Percentiles rank a stretch among this genome's conserved stretches.
Conservation (phyloP, 2,329 filamentous ascomycete species). For the Clonostachys solani region DNA sequence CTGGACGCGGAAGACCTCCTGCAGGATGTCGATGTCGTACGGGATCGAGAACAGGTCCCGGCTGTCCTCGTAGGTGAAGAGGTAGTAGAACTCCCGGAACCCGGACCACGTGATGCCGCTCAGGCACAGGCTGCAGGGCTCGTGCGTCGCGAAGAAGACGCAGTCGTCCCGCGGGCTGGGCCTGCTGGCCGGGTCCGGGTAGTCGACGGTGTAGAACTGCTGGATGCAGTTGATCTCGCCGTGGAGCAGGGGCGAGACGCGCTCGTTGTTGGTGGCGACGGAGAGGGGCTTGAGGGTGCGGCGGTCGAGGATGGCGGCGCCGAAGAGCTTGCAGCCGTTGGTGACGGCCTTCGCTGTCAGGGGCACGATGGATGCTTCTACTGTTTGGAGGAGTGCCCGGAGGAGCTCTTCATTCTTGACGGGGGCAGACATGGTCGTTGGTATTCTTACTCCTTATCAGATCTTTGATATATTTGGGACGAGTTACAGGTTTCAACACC, state of each 20-base stretch:
- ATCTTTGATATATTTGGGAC: too few relatives aligned
- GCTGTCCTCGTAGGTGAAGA: constrained; percentile 57
- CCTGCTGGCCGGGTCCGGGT: constrained; percentile 25
- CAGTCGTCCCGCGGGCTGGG: constrained; percentile 38
- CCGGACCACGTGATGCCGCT: constrained; percentile 55
- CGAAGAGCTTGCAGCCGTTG: constrained; percentile 52
- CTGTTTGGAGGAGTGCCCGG: constrained; percentile 30
- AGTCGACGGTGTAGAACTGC: constrained; percentile 41
- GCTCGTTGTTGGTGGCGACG: constrained; percentile 52
- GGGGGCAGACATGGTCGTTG: constrained; percentile 8
- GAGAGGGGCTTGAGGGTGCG: constrained; percentile 34
- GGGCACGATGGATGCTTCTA: constrained; percentile 43
- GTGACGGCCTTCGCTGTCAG: constrained; percentile 43
- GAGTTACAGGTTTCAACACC: too few relatives aligned
- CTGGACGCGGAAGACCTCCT: constrained; percentile 44
- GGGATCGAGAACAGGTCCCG: constrained; percentile 51
- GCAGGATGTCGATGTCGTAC: constrained; percentile 53
- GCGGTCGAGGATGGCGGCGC: constrained; percentile 46
- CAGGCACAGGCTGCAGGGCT: constrained; percentile 54
- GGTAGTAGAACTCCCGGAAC: constrained; percentile 51
- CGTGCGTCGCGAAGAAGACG: constrained; percentile 55
- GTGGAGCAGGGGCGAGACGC: constrained; percentile 48
- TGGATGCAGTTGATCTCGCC: constrained; percentile 60
- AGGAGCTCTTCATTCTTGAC: constrained; percentile 18
- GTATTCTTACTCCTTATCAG: constrained; percentile 2